Base-by-base conservation (phyloP, 768 basidiomycete genomes). In the Trametes villosa region DNA sequence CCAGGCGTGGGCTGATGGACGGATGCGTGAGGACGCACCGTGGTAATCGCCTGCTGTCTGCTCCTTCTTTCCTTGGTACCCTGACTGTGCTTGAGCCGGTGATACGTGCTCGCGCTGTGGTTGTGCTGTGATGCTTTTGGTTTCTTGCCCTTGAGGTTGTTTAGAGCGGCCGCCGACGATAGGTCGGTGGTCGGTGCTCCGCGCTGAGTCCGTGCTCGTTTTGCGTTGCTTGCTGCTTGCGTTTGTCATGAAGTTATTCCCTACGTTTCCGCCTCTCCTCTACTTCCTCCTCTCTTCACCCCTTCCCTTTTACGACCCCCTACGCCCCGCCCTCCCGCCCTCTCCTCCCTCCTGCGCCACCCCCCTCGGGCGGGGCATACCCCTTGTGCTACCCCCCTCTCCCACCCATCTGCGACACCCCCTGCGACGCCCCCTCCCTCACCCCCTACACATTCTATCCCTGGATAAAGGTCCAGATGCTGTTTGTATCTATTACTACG, bases 1-100 rank as follows among this genome's bases (percentile, higher is more conserved):
- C 30, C 34, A 26, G 42, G 34, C 27, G 17, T 66, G 65, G 63
- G 26, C 31, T n/a, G 62, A 66, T 29, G 26, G 52, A 15, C 40
- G 56, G 15, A 36, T 54, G 33, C 59, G 63, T n/a, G 68, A 68
- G 22, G 60, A 64, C 22, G 36, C 58, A 26, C 58, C 64, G 33
- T 64, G 65, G 65, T 66, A 45, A 31, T 13, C 11, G 26, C 20
- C 22, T 3, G 15, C 22, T 26, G n/a, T n/a, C n/a, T n/a, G n/a
- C n/a, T 33, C 33, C n/a, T 29, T 4, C 44, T 47, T n/a, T 36
- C 8, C 17, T 27, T 33, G n/a, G 18, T 47, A 45, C 54, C 44
- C 30, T 11, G 34, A 9, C 40, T 51, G 38, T 40, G 24, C 12
- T 24, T 31, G 41, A 13, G 24, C 34, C 9, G 17, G 17, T 29